phyloP scores from a whole-genome alignment of 495 filamentous ascomycete genomes.

The Aspergillus biplanus region DNA sequence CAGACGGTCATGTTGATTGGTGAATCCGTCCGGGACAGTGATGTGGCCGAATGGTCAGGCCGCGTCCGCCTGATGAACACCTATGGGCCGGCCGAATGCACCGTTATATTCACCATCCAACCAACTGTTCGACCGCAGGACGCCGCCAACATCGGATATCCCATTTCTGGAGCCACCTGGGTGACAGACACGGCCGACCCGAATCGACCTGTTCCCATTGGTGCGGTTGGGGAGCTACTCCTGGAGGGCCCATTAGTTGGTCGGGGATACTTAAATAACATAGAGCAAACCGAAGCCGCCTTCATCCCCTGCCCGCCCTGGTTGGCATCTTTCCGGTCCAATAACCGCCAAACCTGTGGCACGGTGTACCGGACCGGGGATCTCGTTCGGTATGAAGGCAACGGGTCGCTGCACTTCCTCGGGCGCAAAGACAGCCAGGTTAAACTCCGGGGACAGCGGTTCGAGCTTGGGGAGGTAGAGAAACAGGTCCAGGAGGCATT shows the following conservation, averaged over 20 bases:
- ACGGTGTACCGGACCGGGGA: slow-evolving; percentile 53
- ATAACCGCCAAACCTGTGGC: slow-evolving; percentile 13
- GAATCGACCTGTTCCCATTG: slow-evolving; percentile 55
- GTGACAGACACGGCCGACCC: slow-evolving; percentile 57
- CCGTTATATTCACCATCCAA: slow-evolving; percentile 8
- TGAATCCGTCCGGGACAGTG: slow-evolving; percentile 38
- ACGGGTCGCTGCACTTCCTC: slow-evolving; percentile 47
- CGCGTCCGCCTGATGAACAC: slow-evolving; percentile 10
- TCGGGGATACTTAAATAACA: slow-evolving; percentile 51
- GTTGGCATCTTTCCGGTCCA: slow-evolving; percentile 21
- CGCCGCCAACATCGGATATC: slow-evolving; percentile 27
- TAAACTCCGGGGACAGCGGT: slow-evolving; percentile 56
- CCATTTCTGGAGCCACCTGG: slow-evolving; percentile 44
- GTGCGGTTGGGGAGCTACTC: slow-evolving; percentile 61
- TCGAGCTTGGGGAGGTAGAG: slow-evolving; percentile 55
- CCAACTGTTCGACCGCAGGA: slow-evolving; percentile 7
- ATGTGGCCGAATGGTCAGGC: slow-evolving; percentile 1
- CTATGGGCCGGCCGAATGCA: slow-evolving; percentile 26
- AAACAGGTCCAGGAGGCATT: slow-evolving; percentile 23
- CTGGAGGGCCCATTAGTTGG: slow-evolving; percentile 61
- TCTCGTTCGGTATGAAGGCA: slow-evolving; percentile 50
- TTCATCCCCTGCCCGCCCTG: slow-evolving; percentile 44
- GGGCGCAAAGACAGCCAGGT: slow-evolving; percentile 59
- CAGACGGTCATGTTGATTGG: slow-evolving; percentile 38
- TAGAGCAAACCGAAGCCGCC: slow-evolving; percentile 39